These are phyloP conservation scores for Euphrasia confusa DNA, from an alignment of 257 asterid genomes.

Conservation along the genomic window DNA sequence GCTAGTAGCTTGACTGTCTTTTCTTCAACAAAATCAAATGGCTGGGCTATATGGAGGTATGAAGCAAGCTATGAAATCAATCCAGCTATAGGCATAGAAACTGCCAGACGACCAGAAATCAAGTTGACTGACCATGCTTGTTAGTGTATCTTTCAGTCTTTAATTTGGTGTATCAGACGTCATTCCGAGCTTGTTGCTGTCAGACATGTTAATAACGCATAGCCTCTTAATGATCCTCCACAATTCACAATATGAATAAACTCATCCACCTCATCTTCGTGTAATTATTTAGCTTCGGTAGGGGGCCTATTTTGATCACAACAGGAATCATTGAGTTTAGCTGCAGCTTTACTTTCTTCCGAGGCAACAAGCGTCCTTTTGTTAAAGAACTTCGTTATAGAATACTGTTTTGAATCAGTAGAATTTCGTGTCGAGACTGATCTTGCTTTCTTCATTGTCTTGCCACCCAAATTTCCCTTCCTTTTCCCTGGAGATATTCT, in stretches of 20 bases:
- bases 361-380: conserved; percentile 39
- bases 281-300: conserved; percentile 29
- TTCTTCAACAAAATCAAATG: conserved; percentile 56
- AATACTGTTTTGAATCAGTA: conserved; percentile 50
- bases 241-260: conserved; percentile 78
- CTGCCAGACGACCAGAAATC: conserved; percentile 22
- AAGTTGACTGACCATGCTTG: conserved; percentile 62
- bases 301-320: conserved; percentile 26
- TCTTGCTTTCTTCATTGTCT: conserved; percentile 53
- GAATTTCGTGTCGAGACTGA: conserved; percentile 30
- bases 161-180: conserved; percentile 56
- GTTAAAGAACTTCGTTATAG: conserved; percentile 74
- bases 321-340: background rate
- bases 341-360: conserved; percentile 34
- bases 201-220: conserved; percentile 60
- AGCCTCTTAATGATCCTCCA: conserved; percentile 57
- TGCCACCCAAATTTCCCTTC: conserved; percentile 49
- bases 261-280: conserved; percentile 52
- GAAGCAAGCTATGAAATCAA: conserved; percentile 53
- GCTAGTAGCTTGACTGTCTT: conserved; percentile 84
- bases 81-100: conserved; percentile 22
- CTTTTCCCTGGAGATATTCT: conserved; percentile 66
- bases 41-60: conserved; percentile 70
- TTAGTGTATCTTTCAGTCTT: conserved; percentile 40
- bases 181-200: conserved; percentile 26